A percentile compares a stretch with the other conserved stretches of the same genome.
Evolutionary conservation across 2,329 filamentous ascomycete genomes (phyloP).

Genomic region (Colletotrichum caudatum): DNA sequence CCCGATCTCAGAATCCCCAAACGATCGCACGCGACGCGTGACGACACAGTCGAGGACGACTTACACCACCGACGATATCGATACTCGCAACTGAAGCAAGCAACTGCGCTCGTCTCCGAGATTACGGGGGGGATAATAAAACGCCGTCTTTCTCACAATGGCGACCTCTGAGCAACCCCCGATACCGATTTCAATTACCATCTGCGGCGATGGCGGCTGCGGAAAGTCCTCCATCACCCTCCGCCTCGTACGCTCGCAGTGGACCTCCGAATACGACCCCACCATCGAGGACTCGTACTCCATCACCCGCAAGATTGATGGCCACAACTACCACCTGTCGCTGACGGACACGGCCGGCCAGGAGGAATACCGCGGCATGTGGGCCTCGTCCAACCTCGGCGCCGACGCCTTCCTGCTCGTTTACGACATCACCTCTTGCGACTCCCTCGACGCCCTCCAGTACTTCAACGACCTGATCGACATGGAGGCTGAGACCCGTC

Average conservation of each 20-base stretch:
- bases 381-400: conserved; percentile 81
- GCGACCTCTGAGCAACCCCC: conserved; percentile 52
- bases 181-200: conserved; percentile 78
- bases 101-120: conserved; percentile 6
- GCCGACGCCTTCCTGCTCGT: conserved; percentile 88
- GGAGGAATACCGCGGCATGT: conserved; percentile 90
- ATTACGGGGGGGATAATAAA: neutral
- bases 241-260: conserved; percentile 83
- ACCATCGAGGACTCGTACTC: conserved; percentile 89
- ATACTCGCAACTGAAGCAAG: conserved; percentile 6
- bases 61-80: neutral
- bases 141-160: conserved; percentile 7
- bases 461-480: conserved; percentile 88
- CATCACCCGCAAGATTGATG: conserved; percentile 83
- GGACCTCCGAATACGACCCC: conserved; percentile 86
- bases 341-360: conserved; percentile 90
- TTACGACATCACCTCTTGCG: conserved; percentile 83
- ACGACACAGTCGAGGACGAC: conserved; percentile 5
- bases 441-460: conserved; percentile 77
- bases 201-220: conserved; percentile 87
- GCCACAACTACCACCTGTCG: conserved; percentile 81
- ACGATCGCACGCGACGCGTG: conserved; percentile 14
- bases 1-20: neutral
- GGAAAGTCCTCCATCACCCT: conserved; percentile 89
- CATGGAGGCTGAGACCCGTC: conserved; percentile 79